Base-by-base conservation (phyloP, 352 stramenopile genomes). In the Globisporangium sylvaticum region DNA sequence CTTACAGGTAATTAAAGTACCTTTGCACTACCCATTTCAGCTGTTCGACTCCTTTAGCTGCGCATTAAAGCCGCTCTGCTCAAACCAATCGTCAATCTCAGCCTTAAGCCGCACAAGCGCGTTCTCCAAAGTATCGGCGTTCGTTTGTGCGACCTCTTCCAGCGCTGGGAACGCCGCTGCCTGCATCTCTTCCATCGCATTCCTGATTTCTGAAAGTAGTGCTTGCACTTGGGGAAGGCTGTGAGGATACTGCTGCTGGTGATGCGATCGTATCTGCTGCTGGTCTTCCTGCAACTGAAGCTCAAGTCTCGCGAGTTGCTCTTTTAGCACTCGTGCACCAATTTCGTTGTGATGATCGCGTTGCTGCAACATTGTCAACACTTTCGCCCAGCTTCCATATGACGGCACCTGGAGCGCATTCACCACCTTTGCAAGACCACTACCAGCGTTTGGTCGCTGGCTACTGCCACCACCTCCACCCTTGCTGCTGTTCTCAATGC, bases 11-110 rank as follows among this genome's bases (percentile, higher is more conserved):
- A 44, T 20, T 7, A 20, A 14, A 14, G 9, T 18, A 7, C 20
- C 37, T 2, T 10, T 15, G 12, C 10, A 10, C 34, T 50, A 15
- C 8, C n/a, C n/a, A n/a, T n/a, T 18, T 65, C 42, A 65, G 1
- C 9, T 65, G 27, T 42, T 9, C 1, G n/a, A 5, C 25, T 55
- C 44, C 34, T 72, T 42, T 1, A 73, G 24, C 18, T 48, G 52
- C 22, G 70, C 66, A 14, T 48, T 46, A 68, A 76, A 84, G 3
- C 66, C 77, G 9, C 71, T 58, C 32, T 79, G 77, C n/a, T 73
- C 46, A 22, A 70, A 73, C 67, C 76, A 83, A 62, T 79, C 70
- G 4, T 78, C 66, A 8, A 78, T 67, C 1, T 56, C 52, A 37
- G 65, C 25, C 14, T 60, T 44, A 6, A 84, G 69, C 8, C 75